Evolutionary conservation across 73 alveolate genomes (phyloP).

Genomic region (Paramecium pentaurelia): DNA sequence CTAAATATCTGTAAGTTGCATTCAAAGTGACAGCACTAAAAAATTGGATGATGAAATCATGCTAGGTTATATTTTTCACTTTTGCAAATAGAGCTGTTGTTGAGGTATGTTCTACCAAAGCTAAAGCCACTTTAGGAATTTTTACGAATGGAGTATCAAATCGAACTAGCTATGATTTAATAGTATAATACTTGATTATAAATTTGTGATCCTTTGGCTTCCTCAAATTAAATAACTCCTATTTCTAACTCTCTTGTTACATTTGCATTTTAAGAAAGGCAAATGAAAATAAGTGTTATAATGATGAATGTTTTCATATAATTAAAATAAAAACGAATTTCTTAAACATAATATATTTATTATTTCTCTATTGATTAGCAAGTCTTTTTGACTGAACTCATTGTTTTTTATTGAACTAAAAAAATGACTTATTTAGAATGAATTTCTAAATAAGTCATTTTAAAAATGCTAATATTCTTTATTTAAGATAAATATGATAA

Average conservation of each 20-base stretch:
- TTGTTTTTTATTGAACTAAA: not conserved
- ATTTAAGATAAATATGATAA: too few species aligned
- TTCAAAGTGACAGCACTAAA: not conserved
- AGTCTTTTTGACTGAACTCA: not conserved
- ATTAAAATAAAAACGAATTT: not conserved
- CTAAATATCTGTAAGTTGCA: slow-evolving; percentile 50
- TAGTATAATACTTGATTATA: not conserved
- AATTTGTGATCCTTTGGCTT: not conserved
- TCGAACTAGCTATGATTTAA: slow-evolving; percentile 6
- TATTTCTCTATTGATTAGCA: not conserved
- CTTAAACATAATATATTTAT: not conserved
- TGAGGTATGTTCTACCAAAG: not conserved
- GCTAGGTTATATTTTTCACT: not conserved
- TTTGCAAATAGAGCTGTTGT: slow-evolving; percentile 15
- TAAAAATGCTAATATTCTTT: too few species aligned
- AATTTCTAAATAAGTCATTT: too few species aligned
- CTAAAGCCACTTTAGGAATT: not conserved
- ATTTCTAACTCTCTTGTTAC: slow-evolving; percentile 21
- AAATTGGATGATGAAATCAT: slow-evolving; percentile 20
- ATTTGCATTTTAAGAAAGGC: not conserved
- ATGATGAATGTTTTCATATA: not conserved
- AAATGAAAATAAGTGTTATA: not conserved
- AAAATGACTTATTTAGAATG: too few species aligned
- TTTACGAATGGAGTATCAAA: slow-evolving; percentile 8
- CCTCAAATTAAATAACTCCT: slow-evolving; percentile 34